These are phyloP conservation scores for Podospora bellae-mahoneyi DNA, from an alignment of 495 filamentous ascomycete species.

Conservation along the genomic window DNA sequence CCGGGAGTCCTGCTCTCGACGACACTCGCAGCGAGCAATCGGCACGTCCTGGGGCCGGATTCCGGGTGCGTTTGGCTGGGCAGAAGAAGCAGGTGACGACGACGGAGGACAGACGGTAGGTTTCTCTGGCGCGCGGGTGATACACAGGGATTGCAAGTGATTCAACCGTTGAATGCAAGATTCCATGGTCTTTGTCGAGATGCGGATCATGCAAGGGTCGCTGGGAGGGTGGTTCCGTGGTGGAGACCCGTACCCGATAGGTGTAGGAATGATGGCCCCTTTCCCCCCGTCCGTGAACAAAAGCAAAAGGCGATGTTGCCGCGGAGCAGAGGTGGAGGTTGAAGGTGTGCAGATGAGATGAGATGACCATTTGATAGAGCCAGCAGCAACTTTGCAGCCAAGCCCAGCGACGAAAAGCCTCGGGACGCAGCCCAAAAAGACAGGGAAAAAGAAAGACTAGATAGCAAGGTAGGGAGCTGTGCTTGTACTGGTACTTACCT, in stretches of 20 bases:
- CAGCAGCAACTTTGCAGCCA: conserved; percentile 5
- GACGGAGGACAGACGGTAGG: conserved; percentile 13
- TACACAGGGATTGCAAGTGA: conserved; percentile 25
- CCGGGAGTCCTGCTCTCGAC: conserved; percentile 21
- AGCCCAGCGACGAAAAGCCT: conserved; percentile 13
- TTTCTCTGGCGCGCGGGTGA: conserved; percentile 18
- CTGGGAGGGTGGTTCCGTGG: conserved; percentile 20
- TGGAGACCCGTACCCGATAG: conserved; percentile 12
- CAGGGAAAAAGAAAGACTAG: conserved; percentile 23
- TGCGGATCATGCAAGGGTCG: conserved; percentile 38
- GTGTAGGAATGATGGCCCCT: neutral
- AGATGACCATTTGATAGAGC: neutral
- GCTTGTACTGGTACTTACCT: conserved; percentile 6
- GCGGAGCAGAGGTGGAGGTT: no score
- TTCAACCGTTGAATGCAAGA: conserved; percentile 38
- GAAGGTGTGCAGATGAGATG: neutral
- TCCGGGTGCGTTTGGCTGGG: conserved; percentile 3
- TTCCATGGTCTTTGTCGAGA: conserved; percentile 32
- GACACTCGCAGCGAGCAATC: neutral
- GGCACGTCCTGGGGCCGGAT: neutral
- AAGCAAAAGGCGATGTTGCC: no score
- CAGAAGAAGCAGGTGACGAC: conserved; percentile 16
- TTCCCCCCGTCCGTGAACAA: neutral
- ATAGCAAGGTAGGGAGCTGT: neutral
- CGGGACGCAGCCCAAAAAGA: conserved; percentile 15